Base-by-base conservation (phyloP, 805 yeast genomes). In the Torulaspora delbrueckii region DNA sequence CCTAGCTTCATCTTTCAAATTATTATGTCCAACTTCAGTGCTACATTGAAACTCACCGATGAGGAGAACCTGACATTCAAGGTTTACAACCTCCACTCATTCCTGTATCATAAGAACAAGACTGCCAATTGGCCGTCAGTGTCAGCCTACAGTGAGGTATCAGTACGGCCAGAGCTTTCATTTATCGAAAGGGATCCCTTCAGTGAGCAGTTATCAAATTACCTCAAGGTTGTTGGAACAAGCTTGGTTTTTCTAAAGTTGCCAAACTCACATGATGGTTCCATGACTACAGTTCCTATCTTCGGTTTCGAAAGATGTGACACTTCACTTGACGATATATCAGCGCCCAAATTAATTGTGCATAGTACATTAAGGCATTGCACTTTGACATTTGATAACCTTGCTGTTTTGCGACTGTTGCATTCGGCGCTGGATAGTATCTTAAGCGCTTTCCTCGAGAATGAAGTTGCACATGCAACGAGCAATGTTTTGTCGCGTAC, bases 221-320 rank as follows among this genome's bases (percentile, higher is more conserved):
- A 53, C 42, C 23, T 60, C 2, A 59, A 59, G 36, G 43, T 60
- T 13, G 57, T 51, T 5, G 58, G 60, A 3, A 49, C 55, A 2
- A 53, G 51, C 10, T 34, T 57, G n/a, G 40, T 57, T 6, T 57
- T 52, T 39, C 37, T 57, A 26, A 54, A 49, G 37, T 34, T 47
- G 9, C 44, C 55, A 22, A 37, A 18, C 12, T 40, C 46, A 8
- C 28, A 38, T 12, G 34, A 36, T 5, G 53, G 42, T 3, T 23
- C 46, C 5, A 48, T 56, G 2, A 22, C 48, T 6, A 39, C 55
- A 3, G 42, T 55, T 6, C 66, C 66, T 3, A 56, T 63, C 8
- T 54, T 55, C 34, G 59, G 56, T 1, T 60, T 62, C 43, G 65
- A 57, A 43, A 59, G 65, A 49, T 44, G 54, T 27, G 68, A 62